Conservation (phyloP, 179 eudicot genomes). For the Silene vulgaris region DNA sequence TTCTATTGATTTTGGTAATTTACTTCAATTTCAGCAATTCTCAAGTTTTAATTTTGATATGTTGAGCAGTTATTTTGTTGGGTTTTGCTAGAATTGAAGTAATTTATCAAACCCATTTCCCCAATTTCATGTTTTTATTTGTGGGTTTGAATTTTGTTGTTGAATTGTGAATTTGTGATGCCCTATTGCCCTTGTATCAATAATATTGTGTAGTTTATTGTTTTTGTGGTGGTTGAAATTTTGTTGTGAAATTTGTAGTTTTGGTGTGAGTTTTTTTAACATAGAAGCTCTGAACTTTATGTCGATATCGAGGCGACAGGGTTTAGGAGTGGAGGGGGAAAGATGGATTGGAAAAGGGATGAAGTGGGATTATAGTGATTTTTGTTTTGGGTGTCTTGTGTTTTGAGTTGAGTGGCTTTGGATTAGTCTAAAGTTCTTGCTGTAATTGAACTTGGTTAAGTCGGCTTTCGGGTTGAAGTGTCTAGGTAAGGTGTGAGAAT, state of each 20-base stretch:
- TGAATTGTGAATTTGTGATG: no score
- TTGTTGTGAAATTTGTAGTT: not conserved
- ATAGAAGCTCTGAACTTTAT: not conserved
- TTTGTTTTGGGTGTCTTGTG: not conserved
- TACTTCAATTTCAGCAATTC: not conserved
- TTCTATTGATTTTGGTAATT: not conserved
- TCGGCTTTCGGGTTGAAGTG: not conserved
- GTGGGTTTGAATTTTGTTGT: not conserved
- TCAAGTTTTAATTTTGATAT: not conserved
- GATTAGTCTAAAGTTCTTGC: not conserved
- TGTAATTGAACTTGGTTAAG: not conserved
- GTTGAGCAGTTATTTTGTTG: not conserved
- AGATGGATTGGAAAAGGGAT: not conserved
- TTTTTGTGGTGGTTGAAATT: not conserved
- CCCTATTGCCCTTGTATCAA: not conserved
- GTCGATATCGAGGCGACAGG: not conserved
- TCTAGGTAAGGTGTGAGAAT: not conserved
- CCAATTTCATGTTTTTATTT: not conserved
- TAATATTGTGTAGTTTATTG: not conserved
- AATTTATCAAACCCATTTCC: slow-evolving; percentile 1
- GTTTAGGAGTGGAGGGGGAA: not conserved
- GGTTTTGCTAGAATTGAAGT: not conserved
- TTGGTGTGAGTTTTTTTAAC: not conserved
- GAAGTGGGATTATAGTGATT: not conserved
- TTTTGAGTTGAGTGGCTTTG: not conserved